Evolutionary conservation across 1,284 basidiomycete genomes (phyloP), one percentile per base, ranked within the genome.

Genomic region (Heterobasidion irregulare): DNA sequence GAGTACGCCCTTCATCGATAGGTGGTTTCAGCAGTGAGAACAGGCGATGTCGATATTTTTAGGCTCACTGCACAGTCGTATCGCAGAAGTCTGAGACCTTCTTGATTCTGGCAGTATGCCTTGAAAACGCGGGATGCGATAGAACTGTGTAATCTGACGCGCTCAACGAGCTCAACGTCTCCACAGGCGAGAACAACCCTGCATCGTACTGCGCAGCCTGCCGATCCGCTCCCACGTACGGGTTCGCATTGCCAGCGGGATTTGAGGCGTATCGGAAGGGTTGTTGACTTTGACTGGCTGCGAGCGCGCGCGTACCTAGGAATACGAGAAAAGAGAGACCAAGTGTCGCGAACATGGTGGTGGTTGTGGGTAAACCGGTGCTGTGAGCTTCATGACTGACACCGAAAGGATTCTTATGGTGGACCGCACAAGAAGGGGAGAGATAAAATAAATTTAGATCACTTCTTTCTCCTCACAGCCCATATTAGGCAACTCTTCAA

Each of bases 31-130:
- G 16, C 6, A 13, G 15, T 13, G 8, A 7, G 8, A 43, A 18
- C 16, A 41, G 15, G 46, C 9, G 10, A 16, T 13, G 1, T 1
- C 8, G 32, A 6, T 8, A 5, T n/a, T 19, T 13, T 38, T 8
- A 44, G 34, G 53, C 60, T 57, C 44, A 62, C 62, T 54, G 52
- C 12, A 60, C 60, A 4, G 58, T 60, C 4, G 51, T 52, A 45
- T 63, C 62, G 43, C 62, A 63, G 52, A 62, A 63, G 48, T 59
- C 26, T 26, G 26, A n/a, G 7, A 53, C 47, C 50, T 58, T 56
- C 54, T 62, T 63, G 56, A 63, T 59, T 36, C 62, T 48, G 12
- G 50, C 56, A 49, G 54, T 58, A 48, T 60, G 47, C 8, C 35
- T 49, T 3, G 59, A 56, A n/a, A 62, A 62, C 9, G 48, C 18